Evolutionary conservation across 2,329 filamentous ascomycete genomes (phyloP), one percentile per base, ranked within the genome.

Genomic region (Calonectria pteridis): DNA sequence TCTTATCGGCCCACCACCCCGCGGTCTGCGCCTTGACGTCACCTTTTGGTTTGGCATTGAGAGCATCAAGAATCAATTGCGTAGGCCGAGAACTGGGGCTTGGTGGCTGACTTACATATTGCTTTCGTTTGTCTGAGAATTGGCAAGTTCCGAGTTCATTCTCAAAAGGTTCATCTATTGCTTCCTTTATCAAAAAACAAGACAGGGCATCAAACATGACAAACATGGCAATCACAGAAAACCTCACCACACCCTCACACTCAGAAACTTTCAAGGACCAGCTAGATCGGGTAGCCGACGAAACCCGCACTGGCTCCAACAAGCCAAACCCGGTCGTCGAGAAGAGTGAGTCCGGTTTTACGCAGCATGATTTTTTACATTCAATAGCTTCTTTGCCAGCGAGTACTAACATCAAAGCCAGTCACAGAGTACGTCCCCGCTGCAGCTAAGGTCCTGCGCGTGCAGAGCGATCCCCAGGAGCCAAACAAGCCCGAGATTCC

Each of bases 391-490:
- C 29, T 49, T 23, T 0, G 50, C 40, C 31, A 64, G 63, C 53
- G n/a, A n/a, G n/a, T n/a, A 55, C 67, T 74, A 65, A 64, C 51
- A 49, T 29, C n/a, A 55, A 23, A 1, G n/a, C 71, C 71, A 88
- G 84, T 88, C 55, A 82, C 83, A n/a, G 83, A 87, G 73, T 86
- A 86, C 69, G 78, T 89, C 26, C 87, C 88, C 6, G 84, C 81
- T 6, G 85, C 84, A 1, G 82, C 84, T 71, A 87, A 85, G 62
- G 69, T 88, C 58, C 78, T 89, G 5, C 86, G 85, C 20, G 76
- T 79, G 43, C 79, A 84, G 46, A 78, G 82, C 29, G 74, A 79
- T 26, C 51, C 73, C 14, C 74, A 77, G 62, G 72, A 81, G 11
- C 68, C 75, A 5, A 71, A 76, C 7, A 75, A 77, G 67, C 69